Evolutionary conservation across 2,329 filamentous ascomycete species (phyloP).

Genomic region (Ophiostoma piceae): DNA sequence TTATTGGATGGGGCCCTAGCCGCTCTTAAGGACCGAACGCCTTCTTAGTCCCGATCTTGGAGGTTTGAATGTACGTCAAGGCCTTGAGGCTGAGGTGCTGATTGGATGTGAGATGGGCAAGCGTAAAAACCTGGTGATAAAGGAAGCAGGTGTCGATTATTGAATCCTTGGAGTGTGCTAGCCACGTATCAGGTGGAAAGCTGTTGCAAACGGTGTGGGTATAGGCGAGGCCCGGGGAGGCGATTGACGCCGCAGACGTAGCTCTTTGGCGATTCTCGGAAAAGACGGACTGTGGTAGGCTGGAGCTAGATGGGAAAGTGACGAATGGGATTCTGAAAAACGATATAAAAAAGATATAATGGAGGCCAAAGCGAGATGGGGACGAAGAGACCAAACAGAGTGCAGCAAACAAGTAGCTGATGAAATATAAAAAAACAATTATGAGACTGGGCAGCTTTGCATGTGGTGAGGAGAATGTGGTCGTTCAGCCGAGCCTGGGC

Average conservation of each 20-base stretch:
- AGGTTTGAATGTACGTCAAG: not conserved
- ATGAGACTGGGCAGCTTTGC: not conserved
- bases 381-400: not conserved
- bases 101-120: not conserved
- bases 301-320: not conserved
- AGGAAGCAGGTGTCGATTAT: not conserved
- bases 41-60: not conserved
- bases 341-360: not conserved
- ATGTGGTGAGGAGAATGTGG: not conserved
- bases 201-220: not conserved
- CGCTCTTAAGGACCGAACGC: not conserved
- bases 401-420: not conserved
- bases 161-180: not conserved
- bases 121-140: not conserved
- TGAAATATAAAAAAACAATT: not conserved
- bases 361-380: not conserved
- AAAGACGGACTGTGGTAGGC: not conserved
- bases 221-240: constrained; percentile 2
- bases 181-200: not conserved
- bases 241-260: not conserved
- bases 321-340: not conserved
- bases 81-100: not conserved
- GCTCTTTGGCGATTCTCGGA: not conserved
- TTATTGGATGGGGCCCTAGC: not conserved
- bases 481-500: not conserved